Conservation (phyloP, 106 monocot genomes). For the Ottelia alismoides region DNA sequence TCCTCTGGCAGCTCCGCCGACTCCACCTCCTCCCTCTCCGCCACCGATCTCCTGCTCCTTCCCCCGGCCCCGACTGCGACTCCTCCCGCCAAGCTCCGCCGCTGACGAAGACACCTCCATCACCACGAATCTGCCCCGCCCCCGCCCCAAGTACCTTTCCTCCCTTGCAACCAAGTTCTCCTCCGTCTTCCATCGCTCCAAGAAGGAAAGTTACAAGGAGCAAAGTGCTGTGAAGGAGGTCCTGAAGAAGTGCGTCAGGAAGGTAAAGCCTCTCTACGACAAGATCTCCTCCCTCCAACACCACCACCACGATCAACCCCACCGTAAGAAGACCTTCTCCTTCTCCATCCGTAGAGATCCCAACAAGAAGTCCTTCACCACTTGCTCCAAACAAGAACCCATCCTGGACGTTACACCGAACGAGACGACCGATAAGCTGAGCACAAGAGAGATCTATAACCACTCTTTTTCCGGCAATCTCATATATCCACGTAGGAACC, state of each 20-base stretch:
- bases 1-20: constrained; percentile 38
- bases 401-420: not conserved
- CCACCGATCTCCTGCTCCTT: constrained; percentile 10
- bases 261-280: constrained; percentile 73
- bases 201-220: too few relatives aligned
- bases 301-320: constrained; percentile 6
- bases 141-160: constrained; percentile 52
- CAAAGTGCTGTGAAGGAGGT: constrained; percentile 55
- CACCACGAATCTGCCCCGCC: too few relatives aligned
- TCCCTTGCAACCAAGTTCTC: constrained; percentile 77
- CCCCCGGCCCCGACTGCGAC: constrained; percentile 31
- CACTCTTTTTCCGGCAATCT: constrained; percentile 76
- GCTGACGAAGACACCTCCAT: constrained; percentile 35
- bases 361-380: not conserved
- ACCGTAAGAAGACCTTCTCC: constrained; percentile 54
- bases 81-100: constrained; percentile 75
- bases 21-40: constrained; percentile 27
- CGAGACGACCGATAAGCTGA: not conserved
- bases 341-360: constrained; percentile 63
- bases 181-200: constrained; percentile 63
- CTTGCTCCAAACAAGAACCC: not conserved
- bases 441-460: constrained; percentile 5
- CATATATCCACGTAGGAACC: constrained; percentile 31
- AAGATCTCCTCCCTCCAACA: constrained; percentile 42
- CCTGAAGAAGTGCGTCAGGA: constrained; percentile 75